Evolutionary conservation across 23 red algal species (phyloP).

Genomic region (Cyanidium caldarium): DNA sequence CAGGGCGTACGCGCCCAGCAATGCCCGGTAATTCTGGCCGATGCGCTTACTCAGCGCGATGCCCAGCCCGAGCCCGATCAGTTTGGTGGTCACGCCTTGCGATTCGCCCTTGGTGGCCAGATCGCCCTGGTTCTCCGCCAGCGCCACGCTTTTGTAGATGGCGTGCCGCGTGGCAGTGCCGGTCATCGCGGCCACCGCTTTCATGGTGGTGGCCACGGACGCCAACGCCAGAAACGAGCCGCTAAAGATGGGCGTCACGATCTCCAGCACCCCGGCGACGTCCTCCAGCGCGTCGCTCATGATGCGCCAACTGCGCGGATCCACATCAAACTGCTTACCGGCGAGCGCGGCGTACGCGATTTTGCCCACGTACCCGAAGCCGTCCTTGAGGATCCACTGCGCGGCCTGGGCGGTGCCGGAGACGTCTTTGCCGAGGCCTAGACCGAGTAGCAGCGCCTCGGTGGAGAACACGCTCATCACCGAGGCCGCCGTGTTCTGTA

Average conservation of each 20-base stretch:
- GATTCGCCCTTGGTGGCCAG: slow-evolving; percentile 94
- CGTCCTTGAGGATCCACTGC: slow-evolving; percentile 91
- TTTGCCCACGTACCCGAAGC: slow-evolving; percentile 69
- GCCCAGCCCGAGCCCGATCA: slow-evolving; percentile 73
- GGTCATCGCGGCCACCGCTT: slow-evolving; percentile 59
- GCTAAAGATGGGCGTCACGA: slow-evolving; percentile 12
- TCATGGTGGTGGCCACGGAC: slow-evolving; percentile 16
- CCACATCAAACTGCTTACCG: slow-evolving; percentile 37
- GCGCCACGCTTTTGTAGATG: slow-evolving; percentile 63
- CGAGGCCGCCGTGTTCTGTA: slow-evolving; percentile 88
- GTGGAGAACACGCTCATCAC: slow-evolving; percentile 90
- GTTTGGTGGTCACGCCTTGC: slow-evolving; percentile 86
- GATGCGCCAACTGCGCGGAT: slow-evolving; percentile 18
- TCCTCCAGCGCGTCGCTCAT: slow-evolving; percentile 13
- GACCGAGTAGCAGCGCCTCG: slow-evolving; percentile 75
- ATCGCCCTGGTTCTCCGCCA: slow-evolving; percentile 78
- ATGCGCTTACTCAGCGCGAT: slow-evolving; percentile 48
- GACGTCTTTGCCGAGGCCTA: slow-evolving; percentile 65
- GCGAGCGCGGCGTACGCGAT: slow-evolving; percentile 65
- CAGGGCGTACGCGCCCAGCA: slow-evolving; percentile 52
- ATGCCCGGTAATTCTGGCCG: slow-evolving; percentile 63
- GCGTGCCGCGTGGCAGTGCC: slow-evolving; percentile 91
- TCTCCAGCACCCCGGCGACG: slow-evolving; percentile 14
- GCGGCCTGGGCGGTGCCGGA: slow-evolving; percentile 62
- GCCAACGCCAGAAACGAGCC: slow-evolving; percentile 7